Evolutionary conservation across 202 grass and related monocot species (phyloP).

Genomic region (Panicum hallii): DNA sequence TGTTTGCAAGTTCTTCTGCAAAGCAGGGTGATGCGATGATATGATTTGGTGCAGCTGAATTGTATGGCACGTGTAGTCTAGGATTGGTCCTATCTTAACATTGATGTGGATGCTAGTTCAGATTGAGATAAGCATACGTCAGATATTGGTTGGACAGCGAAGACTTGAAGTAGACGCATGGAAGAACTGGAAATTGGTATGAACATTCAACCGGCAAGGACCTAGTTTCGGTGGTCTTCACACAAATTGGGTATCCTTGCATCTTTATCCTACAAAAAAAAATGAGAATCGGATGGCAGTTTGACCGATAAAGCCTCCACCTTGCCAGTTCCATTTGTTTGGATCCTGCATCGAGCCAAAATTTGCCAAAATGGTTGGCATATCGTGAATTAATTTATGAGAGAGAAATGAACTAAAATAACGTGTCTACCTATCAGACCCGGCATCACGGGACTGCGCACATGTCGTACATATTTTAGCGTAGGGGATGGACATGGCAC

Average conservation of each 20-base stretch:
- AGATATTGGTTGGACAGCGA: background rate
- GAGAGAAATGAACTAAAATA: no score
- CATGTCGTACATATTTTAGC: no score
- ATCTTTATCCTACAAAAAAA: background rate
- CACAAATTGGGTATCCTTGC: background rate
- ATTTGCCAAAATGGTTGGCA: no score
- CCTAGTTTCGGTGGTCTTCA: background rate
- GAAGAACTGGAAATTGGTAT: background rate
- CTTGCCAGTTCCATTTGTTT: no score
- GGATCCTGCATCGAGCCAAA: no score
- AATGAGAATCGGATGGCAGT: background rate
- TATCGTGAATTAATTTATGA: no score
- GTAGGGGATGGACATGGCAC: no score
- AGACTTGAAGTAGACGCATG: background rate
- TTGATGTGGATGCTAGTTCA: slow-evolving; percentile 3
- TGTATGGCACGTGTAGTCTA: background rate
- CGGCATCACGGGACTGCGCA: no score
- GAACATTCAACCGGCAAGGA: no score
- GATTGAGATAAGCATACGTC: background rate
- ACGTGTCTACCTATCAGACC: no score
- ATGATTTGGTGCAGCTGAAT: background rate
- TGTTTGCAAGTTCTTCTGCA: background rate
- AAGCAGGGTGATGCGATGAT: background rate
- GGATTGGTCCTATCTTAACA: slow-evolving; percentile 6
- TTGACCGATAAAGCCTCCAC: background rate